A percentile compares a stretch with the other conserved stretches of the same genome.
These are phyloP conservation scores for Hydnomerulius pinastri DNA, from an alignment of 768 basidiomycete genomes.

Conservation along the genomic window DNA sequence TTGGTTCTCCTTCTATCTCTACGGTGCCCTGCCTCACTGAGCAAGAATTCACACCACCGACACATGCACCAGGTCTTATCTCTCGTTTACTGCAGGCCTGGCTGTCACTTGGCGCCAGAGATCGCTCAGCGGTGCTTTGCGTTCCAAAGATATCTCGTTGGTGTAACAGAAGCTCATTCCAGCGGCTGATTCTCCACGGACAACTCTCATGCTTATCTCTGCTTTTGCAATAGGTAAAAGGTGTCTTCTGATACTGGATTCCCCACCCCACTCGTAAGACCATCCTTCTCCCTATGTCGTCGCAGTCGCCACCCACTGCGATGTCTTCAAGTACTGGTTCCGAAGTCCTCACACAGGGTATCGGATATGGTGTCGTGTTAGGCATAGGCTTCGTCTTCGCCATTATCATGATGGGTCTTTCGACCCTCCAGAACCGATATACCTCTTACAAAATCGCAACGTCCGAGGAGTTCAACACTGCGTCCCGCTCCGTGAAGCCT, in stretches of 20 bases:
- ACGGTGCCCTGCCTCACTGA: neutral
- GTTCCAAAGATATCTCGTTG: slow-evolving; percentile 11
- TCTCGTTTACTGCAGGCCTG: neutral
- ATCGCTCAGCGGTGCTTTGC: neutral
- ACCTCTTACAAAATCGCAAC: slow-evolving; percentile 26
- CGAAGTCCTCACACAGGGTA: slow-evolving; percentile 24
- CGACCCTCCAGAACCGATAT: slow-evolving; percentile 27
- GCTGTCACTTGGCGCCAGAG: neutral
- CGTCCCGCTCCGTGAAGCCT: slow-evolving; percentile 22
- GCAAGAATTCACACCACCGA: neutral
- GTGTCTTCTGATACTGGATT: neutral
- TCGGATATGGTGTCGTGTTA: slow-evolving; percentile 32
- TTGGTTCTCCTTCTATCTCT: too few relatives aligned
- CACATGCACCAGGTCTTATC: neutral
- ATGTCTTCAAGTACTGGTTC: slow-evolving; percentile 15
- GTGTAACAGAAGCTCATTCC: neutral
- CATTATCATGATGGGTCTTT: slow-evolving; percentile 29
- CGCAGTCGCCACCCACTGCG: neutral
- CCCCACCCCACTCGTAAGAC: neutral
- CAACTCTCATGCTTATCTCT: slow-evolving; percentile 17
- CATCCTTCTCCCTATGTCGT: neutral
- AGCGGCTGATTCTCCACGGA: neutral
- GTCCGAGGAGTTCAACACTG: slow-evolving; percentile 33
- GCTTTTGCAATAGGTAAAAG: neutral
- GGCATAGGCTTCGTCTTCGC: slow-evolving; percentile 32